These are phyloP conservation scores for Posidonia oceanica DNA, from an alignment of 116 monocot species.

Conservation along the genomic window DNA sequence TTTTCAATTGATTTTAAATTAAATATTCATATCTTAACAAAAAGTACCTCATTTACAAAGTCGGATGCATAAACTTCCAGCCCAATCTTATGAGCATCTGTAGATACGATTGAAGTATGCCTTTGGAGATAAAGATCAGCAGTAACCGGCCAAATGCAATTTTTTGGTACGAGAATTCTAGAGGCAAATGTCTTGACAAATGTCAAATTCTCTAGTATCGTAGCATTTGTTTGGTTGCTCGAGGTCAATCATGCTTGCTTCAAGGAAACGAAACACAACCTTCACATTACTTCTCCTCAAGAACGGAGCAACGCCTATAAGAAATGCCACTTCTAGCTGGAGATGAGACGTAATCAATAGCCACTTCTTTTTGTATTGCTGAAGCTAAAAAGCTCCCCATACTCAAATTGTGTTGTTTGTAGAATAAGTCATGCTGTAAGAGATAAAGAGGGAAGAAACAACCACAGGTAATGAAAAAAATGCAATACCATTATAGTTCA, in stretches of 20 bases:
- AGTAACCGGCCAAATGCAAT: conserved; percentile 69
- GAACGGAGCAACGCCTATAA: background rate
- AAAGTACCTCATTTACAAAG: conserved; percentile 53
- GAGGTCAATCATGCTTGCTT: conserved; percentile 20
- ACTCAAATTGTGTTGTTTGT: too few relatives aligned
- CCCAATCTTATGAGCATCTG: conserved; percentile 68
- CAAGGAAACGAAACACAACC: conserved; percentile 60
- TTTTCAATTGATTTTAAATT: too few relatives aligned
- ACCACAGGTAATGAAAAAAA: too few relatives aligned
- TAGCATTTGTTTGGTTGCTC: conserved; percentile 45
- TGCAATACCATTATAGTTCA: too few relatives aligned
- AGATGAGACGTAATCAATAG: background rate
- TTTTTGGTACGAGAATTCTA: conserved; percentile 68
- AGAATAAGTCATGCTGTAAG: too few relatives aligned
- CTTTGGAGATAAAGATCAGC: conserved; percentile 35
- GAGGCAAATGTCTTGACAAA: conserved; percentile 77
- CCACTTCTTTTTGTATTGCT: too few relatives aligned
- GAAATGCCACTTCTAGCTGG: background rate
- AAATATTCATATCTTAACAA: too few relatives aligned
- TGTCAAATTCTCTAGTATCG: conserved; percentile 62
- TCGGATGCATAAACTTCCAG: conserved; percentile 62
- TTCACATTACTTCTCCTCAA: conserved; percentile 26
- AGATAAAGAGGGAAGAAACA: too few relatives aligned
- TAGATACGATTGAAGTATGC: too few relatives aligned
- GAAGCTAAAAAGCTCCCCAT: too few relatives aligned